These are phyloP conservation scores for Rhodotorula sp. DNA, from an alignment of 1,284 basidiomycete species.

Conservation along the genomic window DNA sequence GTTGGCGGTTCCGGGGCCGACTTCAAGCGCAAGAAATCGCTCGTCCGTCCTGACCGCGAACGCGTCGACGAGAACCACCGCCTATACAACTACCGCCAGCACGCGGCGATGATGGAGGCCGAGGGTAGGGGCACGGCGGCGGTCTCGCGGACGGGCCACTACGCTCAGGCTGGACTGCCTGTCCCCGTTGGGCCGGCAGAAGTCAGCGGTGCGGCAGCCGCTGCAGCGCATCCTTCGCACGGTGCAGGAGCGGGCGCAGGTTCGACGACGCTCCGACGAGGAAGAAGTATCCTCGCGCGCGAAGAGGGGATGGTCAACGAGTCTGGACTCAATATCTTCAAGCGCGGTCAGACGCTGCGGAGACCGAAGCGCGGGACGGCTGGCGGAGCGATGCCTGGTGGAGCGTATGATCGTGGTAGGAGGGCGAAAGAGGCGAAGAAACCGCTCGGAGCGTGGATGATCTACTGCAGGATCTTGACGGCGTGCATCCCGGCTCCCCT, in stretches of 20 bases:
- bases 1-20: conserved; percentile 7
- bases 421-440: conserved; percentile 52
- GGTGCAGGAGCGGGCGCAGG: background rate
- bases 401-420: conserved; percentile 36
- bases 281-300: conserved; percentile 78
- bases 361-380: conserved; percentile 57
- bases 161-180: conserved; percentile 43
- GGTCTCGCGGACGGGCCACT: conserved; percentile 74
- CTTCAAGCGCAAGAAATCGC: conserved; percentile 69
- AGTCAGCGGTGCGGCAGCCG: conserved; percentile 19
- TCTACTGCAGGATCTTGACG: conserved; percentile 87
- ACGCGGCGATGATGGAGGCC: conserved; percentile 75
- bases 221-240: conserved; percentile 40
- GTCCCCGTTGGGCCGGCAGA: conserved; percentile 23
- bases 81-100: conserved; percentile 91
- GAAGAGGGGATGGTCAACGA: conserved; percentile 71
- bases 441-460: conserved; percentile 89
- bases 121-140: conserved; percentile 61
- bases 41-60: conserved; percentile 91
- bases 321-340: conserved; percentile 81
- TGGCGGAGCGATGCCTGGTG: conserved; percentile 51
- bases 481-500: conserved; percentile 65
- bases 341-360: conserved; percentile 68
- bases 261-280: conserved; percentile 60
- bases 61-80: conserved; percentile 94